These are phyloP conservation scores for Setaria italica DNA, from an alignment of 202 grass and related monocot genomes.

Conservation along the genomic window DNA sequence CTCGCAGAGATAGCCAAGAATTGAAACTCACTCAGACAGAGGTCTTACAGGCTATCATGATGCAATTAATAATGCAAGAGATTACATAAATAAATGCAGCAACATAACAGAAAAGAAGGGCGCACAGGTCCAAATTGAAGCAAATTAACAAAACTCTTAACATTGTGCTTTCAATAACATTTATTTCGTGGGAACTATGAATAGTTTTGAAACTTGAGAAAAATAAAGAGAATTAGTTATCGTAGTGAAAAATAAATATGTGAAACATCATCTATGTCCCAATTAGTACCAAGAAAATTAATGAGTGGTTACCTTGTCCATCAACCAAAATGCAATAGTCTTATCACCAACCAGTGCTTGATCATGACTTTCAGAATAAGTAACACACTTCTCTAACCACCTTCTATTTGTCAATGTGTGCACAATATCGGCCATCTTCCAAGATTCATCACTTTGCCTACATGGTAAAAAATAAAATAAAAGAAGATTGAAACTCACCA, in stretches of 20 bases:
- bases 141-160: background rate
- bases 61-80: constrained; percentile 11
- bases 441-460: constrained; percentile 74
- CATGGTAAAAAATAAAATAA: constrained; percentile 23
- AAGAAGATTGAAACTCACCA: constrained; percentile 11
- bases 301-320: constrained; percentile 84
- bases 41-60: background rate
- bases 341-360: constrained; percentile 99
- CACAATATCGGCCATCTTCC: constrained; percentile 92
- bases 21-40: background rate
- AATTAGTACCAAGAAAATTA: constrained; percentile 34
- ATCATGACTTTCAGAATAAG: constrained; percentile 98
- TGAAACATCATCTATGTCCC: background rate
- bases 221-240: constrained; percentile 35
- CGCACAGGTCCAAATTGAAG: constrained; percentile 4
- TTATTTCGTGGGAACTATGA: background rate
- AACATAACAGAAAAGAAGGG: constrained; percentile 14
- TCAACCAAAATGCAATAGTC: constrained; percentile 99
- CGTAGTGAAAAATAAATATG: background rate
- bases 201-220: background rate
- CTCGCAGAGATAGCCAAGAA: background rate
- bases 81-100: constrained; percentile 29
- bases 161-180: background rate
- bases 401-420: constrained; percentile 92
- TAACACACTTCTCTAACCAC: constrained; percentile 95